Percentiles rank a stretch among this genome's conserved stretches.
Conservation (phyloP, 148 eudicot species). For the Beta vulgaris region DNA sequence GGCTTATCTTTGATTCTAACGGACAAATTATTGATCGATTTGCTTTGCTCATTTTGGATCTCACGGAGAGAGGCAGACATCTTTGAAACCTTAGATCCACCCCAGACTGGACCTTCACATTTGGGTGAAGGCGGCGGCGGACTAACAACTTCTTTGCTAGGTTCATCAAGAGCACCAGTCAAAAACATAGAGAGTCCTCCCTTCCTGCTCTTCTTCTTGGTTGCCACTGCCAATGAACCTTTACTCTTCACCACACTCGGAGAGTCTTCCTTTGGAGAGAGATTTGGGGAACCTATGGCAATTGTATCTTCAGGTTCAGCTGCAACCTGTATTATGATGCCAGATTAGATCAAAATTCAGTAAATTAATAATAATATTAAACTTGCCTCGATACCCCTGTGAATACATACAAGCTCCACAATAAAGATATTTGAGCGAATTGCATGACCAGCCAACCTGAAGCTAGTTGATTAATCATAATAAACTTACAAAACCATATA, state of each 20-base stretch:
- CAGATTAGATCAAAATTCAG: not conserved
- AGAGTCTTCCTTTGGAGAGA: slow-evolving; percentile 28
- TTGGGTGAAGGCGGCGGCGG: slow-evolving; percentile 55
- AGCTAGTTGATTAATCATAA: not conserved
- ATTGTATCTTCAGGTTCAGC: slow-evolving; percentile 28
- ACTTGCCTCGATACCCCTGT: not conserved
- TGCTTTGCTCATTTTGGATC: slow-evolving; percentile 83
- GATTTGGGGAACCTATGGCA: slow-evolving; percentile 24
- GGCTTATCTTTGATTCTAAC: slow-evolving; percentile 40
- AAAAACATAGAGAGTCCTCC: slow-evolving; percentile 97
- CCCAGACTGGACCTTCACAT: slow-evolving; percentile 95
- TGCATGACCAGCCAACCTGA: not conserved
- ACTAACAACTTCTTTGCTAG: slow-evolving; percentile 29
- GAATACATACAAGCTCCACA: not conserved
- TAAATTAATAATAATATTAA: not conserved
- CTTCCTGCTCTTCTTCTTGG: slow-evolving; percentile 81
- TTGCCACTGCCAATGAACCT: slow-evolving; percentile 31
- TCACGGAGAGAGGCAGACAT: slow-evolving; percentile 68
- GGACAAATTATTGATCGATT: slow-evolving; percentile 34
- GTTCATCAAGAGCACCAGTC: slow-evolving; percentile 80
- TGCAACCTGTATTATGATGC: slow-evolving; percentile 42
- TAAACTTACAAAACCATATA: not conserved
- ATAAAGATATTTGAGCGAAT: not conserved
- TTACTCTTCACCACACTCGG: slow-evolving; percentile 31
- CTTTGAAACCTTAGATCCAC: slow-evolving; percentile 68